Evolutionary conservation across 2,329 filamentous ascomycete genomes (phyloP).

Genomic region (Gaeumannomyces sp.): DNA sequence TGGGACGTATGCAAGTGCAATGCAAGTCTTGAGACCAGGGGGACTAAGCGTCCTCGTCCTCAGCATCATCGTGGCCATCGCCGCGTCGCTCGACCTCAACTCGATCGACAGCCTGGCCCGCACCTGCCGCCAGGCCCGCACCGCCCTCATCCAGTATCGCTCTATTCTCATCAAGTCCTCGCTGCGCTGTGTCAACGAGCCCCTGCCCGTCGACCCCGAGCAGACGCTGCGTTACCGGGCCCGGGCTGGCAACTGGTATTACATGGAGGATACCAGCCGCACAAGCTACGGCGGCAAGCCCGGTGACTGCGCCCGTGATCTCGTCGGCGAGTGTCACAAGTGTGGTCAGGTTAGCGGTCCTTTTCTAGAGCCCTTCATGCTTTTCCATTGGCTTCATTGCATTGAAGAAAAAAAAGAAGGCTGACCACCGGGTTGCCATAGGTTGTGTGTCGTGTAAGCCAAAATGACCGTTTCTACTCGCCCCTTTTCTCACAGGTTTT

Average conservation of each 20-base stretch:
- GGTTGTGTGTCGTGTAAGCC: background rate
- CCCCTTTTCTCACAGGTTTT: too few relatives aligned
- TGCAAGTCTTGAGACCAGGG: background rate
- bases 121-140: constrained; percentile 74
- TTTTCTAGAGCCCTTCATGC: too few relatives aligned
- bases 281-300: constrained; percentile 56
- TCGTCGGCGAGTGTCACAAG: constrained; percentile 76
- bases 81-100: constrained; percentile 76
- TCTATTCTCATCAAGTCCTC: constrained; percentile 66
- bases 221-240: constrained; percentile 53
- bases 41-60: background rate
- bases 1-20: background rate
- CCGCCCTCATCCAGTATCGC: constrained; percentile 73
- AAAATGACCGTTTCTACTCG: background rate
- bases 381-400: too few relatives aligned
- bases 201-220: constrained; percentile 45
- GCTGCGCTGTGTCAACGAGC: constrained; percentile 73
- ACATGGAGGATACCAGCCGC: constrained; percentile 47
- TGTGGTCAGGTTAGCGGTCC: constrained; percentile 44
- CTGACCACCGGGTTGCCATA: background rate
- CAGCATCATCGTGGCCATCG: constrained; percentile 73
- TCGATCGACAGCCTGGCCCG: constrained; percentile 76
- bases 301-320: constrained; percentile 75
- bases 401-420: too few relatives aligned
- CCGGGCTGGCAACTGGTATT: constrained; percentile 52